A percentile compares a stretch with the other conserved stretches of the same genome.
phyloP scores from a whole-genome alignment of 306 rosid genomes.

The Begonia loranthoides region DNA sequence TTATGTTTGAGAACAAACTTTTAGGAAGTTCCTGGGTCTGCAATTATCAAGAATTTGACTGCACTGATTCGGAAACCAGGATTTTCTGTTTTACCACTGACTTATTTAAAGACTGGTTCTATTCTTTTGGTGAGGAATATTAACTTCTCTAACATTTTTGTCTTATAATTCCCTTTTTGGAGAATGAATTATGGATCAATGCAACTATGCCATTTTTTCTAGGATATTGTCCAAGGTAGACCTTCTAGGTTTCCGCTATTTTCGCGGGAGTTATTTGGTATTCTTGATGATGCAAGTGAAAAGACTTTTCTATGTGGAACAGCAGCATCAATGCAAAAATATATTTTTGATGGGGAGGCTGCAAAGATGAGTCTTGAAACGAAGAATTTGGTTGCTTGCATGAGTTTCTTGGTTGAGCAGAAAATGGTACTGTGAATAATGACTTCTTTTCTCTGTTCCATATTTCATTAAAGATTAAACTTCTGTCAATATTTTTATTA shows the following conservation, averaged over 20 bases:
- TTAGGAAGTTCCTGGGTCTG: slow-evolving; percentile 64
- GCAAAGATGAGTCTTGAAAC: slow-evolving; percentile 65
- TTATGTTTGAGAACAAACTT: slow-evolving; percentile 20
- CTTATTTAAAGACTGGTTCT: slow-evolving; percentile 79
- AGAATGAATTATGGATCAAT: slow-evolving; percentile 1
- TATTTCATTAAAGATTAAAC: slow-evolving; percentile 9
- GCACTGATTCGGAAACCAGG: slow-evolving; percentile 39
- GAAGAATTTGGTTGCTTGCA: slow-evolving; percentile 64
- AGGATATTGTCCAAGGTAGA: slow-evolving; percentile 67
- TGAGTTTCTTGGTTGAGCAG: slow-evolving; percentile 76
- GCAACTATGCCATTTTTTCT: slow-evolving; percentile 15
- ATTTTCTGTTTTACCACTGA: slow-evolving; percentile 36
- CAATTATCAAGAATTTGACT: slow-evolving; percentile 42
- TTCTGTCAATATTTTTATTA: slow-evolving; percentile 14
- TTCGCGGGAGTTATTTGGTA: slow-evolving; percentile 47
- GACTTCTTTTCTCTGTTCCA: not conserved
- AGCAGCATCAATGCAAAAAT: slow-evolving; percentile 49
- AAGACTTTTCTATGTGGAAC: slow-evolving; percentile 61
- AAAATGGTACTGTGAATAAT: slow-evolving; percentile 38
- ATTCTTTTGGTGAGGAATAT: slow-evolving; percentile 55
- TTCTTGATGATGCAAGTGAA: slow-evolving; percentile 84
- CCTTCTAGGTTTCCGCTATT: slow-evolving; percentile 47
- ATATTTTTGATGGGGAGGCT: slow-evolving; percentile 63
- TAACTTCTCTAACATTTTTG: slow-evolving; percentile 8
- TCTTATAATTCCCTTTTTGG: slow-evolving; percentile 3